Evolutionary conservation across 768 basidiomycete species (phyloP).

Genomic region (Mycena pura): DNA sequence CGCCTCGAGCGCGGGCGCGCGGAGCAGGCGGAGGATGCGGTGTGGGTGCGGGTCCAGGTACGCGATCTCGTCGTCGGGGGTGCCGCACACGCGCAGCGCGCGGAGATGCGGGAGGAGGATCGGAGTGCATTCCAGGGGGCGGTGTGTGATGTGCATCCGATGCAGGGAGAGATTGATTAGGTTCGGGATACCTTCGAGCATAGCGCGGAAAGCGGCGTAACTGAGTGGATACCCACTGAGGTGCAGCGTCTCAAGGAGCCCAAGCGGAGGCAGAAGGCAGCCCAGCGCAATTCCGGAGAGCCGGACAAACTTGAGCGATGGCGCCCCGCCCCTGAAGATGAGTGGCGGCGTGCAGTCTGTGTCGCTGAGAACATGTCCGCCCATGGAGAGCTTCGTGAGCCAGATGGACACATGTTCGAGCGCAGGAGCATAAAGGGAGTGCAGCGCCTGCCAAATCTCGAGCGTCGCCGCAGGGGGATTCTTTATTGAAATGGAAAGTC

Average conservation of each 20-base stretch:
- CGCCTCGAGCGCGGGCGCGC: constrained; percentile 43
- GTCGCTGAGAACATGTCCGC: constrained; percentile 36
- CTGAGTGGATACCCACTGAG: constrained; percentile 50
- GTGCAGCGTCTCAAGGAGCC: constrained; percentile 47
- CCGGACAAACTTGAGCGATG: constrained; percentile 47
- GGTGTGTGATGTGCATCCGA: constrained; percentile 39
- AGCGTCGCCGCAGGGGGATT: constrained; percentile 27
- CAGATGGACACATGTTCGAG: constrained; percentile 49
- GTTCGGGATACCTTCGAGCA: constrained; percentile 42
- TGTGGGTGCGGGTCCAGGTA: constrained; percentile 33
- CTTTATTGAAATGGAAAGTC: constrained; percentile 40
- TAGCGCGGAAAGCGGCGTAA: constrained; percentile 41
- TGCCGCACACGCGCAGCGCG: constrained; percentile 49
- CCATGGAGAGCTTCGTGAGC: constrained; percentile 36
- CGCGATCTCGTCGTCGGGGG: constrained; percentile 17
- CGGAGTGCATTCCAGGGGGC: constrained; percentile 28
- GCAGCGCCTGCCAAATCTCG: constrained; percentile 38
- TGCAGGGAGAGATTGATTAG: constrained; percentile 51
- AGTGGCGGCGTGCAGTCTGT: constrained; percentile 33
- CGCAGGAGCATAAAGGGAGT: constrained; percentile 35
- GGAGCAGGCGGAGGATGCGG: constrained; percentile 44
- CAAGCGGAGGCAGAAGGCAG: constrained; percentile 45
- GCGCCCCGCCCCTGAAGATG: constrained; percentile 42
- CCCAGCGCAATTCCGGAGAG: constrained; percentile 50
- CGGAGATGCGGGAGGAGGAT: constrained; percentile 43